Conservation (phyloP, 2,329 filamentous ascomycete species). For the Bipolaris sorokiniana region DNA sequence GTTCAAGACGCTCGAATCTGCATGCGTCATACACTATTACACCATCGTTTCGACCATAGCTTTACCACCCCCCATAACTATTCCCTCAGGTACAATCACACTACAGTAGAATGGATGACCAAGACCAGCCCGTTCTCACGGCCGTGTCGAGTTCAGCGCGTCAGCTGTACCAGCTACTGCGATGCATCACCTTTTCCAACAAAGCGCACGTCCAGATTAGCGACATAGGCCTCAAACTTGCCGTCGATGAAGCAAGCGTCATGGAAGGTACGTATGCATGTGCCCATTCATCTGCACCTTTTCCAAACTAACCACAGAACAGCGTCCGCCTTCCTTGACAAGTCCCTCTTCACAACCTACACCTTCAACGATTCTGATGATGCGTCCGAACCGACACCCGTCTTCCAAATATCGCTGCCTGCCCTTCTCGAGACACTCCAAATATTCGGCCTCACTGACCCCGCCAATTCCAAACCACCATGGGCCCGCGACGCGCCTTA, state of each 20-base stretch:
- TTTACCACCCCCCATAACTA: background rate
- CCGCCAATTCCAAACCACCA: conserved; percentile 44
- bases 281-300: background rate
- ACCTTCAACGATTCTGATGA: conserved; percentile 62
- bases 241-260: conserved; percentile 83
- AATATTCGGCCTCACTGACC: conserved; percentile 77
- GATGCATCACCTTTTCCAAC: conserved; percentile 66
- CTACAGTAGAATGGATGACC: conserved; percentile 36
- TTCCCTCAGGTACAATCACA: background rate
- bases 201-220: conserved; percentile 77
- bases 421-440: conserved; percentile 92
- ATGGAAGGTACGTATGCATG: conserved; percentile 73
- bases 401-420: conserved; percentile 85
- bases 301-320: conserved; percentile 12
- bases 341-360: conserved; percentile 86
- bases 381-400: conserved; percentile 57
- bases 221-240: conserved; percentile 83
- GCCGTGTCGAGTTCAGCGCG: conserved; percentile 79
- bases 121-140: conserved; percentile 66
- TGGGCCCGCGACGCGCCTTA: conserved; percentile 52
- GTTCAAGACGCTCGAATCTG: conserved; percentile 28
- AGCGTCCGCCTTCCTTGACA: conserved; percentile 85
- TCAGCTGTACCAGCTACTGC: conserved; percentile 70
- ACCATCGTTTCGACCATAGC: background rate
- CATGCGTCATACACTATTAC: conserved; percentile 9